Evolutionary conservation across 164 flowering plant genomes (phyloP), one percentile per base, ranked within the genome.

Genomic region (Pachysandra terminalis): DNA sequence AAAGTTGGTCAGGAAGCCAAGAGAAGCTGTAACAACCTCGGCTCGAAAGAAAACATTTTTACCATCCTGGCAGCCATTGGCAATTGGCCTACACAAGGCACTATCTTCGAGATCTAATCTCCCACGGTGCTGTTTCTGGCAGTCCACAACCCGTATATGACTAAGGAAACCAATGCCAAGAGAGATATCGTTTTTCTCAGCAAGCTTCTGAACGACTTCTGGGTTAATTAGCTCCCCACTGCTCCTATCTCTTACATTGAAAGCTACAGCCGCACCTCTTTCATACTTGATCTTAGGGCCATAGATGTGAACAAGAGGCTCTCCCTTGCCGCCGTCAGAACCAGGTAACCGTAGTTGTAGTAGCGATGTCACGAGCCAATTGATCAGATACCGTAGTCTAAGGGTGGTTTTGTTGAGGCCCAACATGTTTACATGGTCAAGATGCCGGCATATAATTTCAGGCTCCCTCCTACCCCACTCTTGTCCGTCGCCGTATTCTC

Each of bases 321-420:
- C 40, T 9, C 72, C 78, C 0, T 48, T 37, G 16, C 76, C 78
- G 21, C 69, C 84, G 54, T 72, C 80, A 32, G 81, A 59, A 70
- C 71, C 61, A 32, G 87, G 87, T 54, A 86, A 80, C 45, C 79
- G 74, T 27, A 91, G 82, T 51, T 84, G 88, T 72, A 84, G 76
- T 49, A 91, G 69, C 5, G 96, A 88, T 32, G 87, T 88, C 21
- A 88, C 90, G 14, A 91, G 78, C 97, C 97, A 91, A 74, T 91
- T 90, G 68, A 84, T 76, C 67, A 91, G 71, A 80, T 61, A 85
- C 51, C 92, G 84, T n/a, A 77, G 65, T 67, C 97, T 77, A 71
- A 45, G 69, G 24, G 87, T 88, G n/a, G 88, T 91, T 71, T 74
- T 74, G 68, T 82, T 81, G 45, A 90, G 78, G 52, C 97, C 97